A percentile compares a stretch with the other conserved stretches of the same genome.
Conservation (phyloP, 176 grass and related monocot genomes). For the Oryza meyeriana region DNA sequence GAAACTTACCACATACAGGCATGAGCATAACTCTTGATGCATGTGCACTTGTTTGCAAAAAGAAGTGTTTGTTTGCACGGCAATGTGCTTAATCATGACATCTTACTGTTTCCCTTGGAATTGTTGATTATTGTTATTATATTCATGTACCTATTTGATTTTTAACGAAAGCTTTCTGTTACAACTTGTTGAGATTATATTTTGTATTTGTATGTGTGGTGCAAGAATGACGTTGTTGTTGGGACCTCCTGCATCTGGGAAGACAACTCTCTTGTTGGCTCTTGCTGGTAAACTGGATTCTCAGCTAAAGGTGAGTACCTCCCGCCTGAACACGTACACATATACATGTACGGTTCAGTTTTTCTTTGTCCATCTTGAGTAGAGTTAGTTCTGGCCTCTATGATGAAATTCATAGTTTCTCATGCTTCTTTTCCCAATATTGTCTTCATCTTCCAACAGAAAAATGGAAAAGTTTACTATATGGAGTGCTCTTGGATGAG, state of each 20-base stretch:
- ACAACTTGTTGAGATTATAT: not conserved
- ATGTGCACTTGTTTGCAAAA: not conserved
- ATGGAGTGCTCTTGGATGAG: conserved; percentile 46
- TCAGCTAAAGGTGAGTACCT: conserved; percentile 50
- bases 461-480: conserved; percentile 57
- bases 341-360: not conserved
- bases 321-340: not conserved
- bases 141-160: not conserved
- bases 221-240: conserved; percentile 74
- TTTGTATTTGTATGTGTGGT: not conserved
- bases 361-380: not conserved
- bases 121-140: not conserved
- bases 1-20: not conserved
- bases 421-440: not conserved
- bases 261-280: conserved; percentile 57
- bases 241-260: conserved; percentile 73
- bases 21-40: not conserved
- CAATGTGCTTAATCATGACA: not conserved
- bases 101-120: not conserved
- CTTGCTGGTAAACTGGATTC: conserved; percentile 71
- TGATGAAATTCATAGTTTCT: not conserved
- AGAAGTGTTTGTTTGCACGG: not conserved
- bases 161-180: not conserved
- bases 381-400: not conserved
- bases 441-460: conserved; percentile 28